Evolutionary conservation across 139 green algal species (phyloP).

Genomic region (Asterochloris sp.): DNA sequence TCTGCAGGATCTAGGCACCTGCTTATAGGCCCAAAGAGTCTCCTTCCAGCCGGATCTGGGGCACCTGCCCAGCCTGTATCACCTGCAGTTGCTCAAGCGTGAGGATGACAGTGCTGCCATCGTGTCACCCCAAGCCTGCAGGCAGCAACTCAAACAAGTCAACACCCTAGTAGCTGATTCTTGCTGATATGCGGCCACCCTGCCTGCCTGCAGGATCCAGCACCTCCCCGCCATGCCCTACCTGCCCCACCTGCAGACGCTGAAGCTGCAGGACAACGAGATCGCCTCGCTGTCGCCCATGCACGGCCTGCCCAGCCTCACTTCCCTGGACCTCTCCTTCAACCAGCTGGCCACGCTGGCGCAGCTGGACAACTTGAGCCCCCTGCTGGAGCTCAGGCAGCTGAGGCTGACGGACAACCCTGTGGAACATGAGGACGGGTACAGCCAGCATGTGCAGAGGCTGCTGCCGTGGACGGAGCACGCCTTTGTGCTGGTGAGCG

Average conservation of each 20-base stretch:
- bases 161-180: neutral
- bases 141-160: neutral
- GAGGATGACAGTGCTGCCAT: too few species aligned
- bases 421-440: neutral
- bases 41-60: too few species aligned
- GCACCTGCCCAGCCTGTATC: too few species aligned
- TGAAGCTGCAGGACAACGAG: constrained; percentile 16
- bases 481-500: neutral
- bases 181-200: neutral
- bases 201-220: constrained; percentile 6
- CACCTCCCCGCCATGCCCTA: neutral
- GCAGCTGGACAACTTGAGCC: neutral
- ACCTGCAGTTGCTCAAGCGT: too few species aligned
- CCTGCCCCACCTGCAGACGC: constrained; percentile 8
- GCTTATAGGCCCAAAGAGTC: too few species aligned
- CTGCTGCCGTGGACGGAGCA: constrained; percentile 14
- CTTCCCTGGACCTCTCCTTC: constrained; percentile 15
- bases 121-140: too few species aligned
- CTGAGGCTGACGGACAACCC: constrained; percentile 16
- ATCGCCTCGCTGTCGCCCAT: neutral
- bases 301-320: neutral
- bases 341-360: constrained; percentile 1
- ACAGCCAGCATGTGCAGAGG: constrained; percentile 2
- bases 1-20: too few species aligned
- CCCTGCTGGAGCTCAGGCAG: neutral